These are phyloP conservation scores for Leccinum variicolor DNA, from an alignment of 768 basidiomycete genomes.

Conservation along the genomic window DNA sequence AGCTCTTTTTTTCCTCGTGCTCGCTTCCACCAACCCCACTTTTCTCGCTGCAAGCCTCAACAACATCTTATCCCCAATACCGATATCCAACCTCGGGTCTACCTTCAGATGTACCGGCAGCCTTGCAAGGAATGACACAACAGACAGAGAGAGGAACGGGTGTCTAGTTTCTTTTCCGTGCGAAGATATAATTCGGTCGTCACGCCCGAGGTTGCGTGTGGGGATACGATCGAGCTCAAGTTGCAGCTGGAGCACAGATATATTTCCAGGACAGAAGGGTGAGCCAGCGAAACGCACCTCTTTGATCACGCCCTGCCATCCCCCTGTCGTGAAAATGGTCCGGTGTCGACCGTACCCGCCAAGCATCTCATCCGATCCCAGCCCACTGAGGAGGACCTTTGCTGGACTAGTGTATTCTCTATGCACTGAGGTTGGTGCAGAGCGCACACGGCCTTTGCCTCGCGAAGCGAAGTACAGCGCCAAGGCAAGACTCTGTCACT, in stretches of 20 bases:
- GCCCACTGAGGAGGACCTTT: conserved; percentile 80
- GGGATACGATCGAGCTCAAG: conserved; percentile 87
- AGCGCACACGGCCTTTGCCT: conserved; percentile 61
- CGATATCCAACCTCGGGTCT: conserved; percentile 71
- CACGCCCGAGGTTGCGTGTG: conserved; percentile 85
- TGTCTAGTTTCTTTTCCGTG: conserved; percentile 92
- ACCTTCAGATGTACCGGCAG: conserved; percentile 81
- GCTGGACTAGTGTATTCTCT: conserved; percentile 68
- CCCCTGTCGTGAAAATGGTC: conserved; percentile 58
- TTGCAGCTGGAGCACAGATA: conserved; percentile 59
- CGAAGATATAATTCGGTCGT: conserved; percentile 90
- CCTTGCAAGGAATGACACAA: conserved; percentile 72
- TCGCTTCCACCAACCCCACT: conserved; percentile 75
- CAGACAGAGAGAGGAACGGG: conserved; percentile 80
- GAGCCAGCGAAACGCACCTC: conserved; percentile 51
- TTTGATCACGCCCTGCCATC: conserved; percentile 75
- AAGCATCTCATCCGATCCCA: conserved; percentile 93
- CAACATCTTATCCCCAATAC: conserved; percentile 87
- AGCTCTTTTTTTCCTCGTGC: conserved; percentile 79
- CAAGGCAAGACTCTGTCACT: conserved; percentile 75
- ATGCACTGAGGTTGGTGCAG: conserved; percentile 29
- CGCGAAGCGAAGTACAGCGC: conserved; percentile 93
- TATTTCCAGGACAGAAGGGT: not conserved
- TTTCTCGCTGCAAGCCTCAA: conserved; percentile 67
- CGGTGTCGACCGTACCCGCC: conserved; percentile 93